A percentile compares a stretch with the other conserved stretches of the same genome.
Conservation (phyloP, 1,284 basidiomycete species). For the Pholiota adiposa region DNA sequence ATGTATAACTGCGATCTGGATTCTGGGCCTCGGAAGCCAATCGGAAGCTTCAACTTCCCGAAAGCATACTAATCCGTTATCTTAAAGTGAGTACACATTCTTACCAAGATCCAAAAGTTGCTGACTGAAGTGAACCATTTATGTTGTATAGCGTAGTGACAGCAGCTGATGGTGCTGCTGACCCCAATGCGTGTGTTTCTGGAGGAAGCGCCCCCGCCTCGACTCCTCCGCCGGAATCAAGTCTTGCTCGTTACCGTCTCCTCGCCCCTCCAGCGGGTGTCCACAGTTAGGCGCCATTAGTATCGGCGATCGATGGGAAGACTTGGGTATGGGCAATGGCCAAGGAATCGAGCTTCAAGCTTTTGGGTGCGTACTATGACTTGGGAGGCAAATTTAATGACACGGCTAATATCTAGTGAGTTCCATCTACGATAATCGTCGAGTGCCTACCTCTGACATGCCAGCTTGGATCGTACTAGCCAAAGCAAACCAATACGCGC, state of each 20-base stretch:
- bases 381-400: slow-evolving; percentile 59
- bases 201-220: background rate
- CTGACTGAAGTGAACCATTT: too few relatives aligned
- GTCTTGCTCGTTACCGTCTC: slow-evolving; percentile 13
- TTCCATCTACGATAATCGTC: too few relatives aligned
- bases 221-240: background rate
- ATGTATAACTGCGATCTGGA: too few relatives aligned
- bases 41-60: too few relatives aligned
- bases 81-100: too few relatives aligned
- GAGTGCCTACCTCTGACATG: slow-evolving; percentile 44
- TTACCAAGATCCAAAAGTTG: too few relatives aligned
- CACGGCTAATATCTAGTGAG: slow-evolving; percentile 6
- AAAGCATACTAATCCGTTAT: too few relatives aligned
- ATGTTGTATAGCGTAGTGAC: too few relatives aligned
- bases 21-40: too few relatives aligned
- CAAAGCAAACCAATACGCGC: slow-evolving; percentile 46
- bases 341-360: slow-evolving; percentile 41
- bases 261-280: slow-evolving; percentile 13
- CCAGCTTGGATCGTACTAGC: slow-evolving; percentile 50
- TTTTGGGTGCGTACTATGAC: slow-evolving; percentile 32
- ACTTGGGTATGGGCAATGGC: slow-evolving; percentile 40
- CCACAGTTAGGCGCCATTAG: slow-evolving; percentile 51
- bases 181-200: too few relatives aligned
- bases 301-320: slow-evolving; percentile 44
- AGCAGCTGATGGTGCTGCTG: too few relatives aligned